A percentile compares a stretch with the other conserved stretches of the same genome.
phyloP scores from a whole-genome alignment of 192 early-diverging fungal genomes.

The Dissophora globulifera region DNA sequence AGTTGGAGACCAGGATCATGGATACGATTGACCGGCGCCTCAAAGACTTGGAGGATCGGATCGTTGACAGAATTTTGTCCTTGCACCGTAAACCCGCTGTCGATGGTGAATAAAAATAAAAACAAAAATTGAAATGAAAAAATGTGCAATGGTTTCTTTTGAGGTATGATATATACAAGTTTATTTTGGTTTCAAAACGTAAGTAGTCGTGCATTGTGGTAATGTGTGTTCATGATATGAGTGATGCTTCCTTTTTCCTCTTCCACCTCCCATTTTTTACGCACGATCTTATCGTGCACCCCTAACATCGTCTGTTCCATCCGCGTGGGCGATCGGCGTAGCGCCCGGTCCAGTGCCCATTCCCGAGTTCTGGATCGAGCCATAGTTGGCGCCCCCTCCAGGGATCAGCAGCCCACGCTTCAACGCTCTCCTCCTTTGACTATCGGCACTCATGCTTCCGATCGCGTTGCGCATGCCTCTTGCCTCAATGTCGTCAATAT shows the following conservation, averaged over 20 bases:
- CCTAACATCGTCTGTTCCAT: no score
- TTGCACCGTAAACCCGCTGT: no score
- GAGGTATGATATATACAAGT: no score
- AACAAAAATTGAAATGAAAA: no score
- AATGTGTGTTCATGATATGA: no score
- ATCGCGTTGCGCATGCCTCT: constrained; percentile 31
- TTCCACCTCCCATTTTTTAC: no score
- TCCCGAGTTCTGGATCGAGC: constrained; percentile 10
- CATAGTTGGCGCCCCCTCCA: constrained; percentile 33
- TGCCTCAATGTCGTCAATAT: constrained; percentile 53
- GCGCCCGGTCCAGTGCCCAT: constrained; percentile 18
- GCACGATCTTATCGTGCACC: no score
- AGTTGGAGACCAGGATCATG: constrained; percentile 38
- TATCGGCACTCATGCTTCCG: constrained; percentile 33
- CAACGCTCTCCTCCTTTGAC: constrained; percentile 28
- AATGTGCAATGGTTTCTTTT: no score
- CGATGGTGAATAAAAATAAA: no score
- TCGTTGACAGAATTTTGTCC: constrained; percentile 10
- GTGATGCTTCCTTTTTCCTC: no score
- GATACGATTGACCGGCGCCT: constrained; percentile 21
- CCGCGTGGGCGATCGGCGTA: not conserved
- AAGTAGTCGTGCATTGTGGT: no score
- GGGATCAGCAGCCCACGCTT: constrained; percentile 42
- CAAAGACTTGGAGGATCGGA: constrained; percentile 25
- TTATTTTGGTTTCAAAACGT: no score